A percentile compares a stretch with the other conserved stretches of the same genome.
These are phyloP conservation scores for Candida corydali DNA, from an alignment of 805 yeast species.

Conservation along the genomic window DNA sequence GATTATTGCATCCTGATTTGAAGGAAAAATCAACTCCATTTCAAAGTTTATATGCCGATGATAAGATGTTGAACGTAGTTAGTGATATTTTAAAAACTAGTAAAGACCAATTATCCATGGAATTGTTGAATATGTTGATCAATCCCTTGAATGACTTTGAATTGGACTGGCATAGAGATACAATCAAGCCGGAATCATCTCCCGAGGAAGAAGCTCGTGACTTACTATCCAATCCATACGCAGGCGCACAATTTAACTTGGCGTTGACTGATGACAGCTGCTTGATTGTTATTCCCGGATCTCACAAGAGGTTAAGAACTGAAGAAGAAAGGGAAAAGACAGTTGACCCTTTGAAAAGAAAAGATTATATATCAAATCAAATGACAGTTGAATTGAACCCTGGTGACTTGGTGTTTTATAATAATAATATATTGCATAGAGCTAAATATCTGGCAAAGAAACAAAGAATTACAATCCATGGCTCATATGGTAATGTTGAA, in stretches of 20 bases:
- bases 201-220: slow-evolving; percentile 41
- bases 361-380: slow-evolving; percentile 36
- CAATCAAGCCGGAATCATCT: slow-evolving; percentile 43
- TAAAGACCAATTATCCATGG: slow-evolving; percentile 37
- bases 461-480: slow-evolving; percentile 45
- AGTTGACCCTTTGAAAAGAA: slow-evolving; percentile 23
- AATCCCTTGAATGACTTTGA: slow-evolving; percentile 50
- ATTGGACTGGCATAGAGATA: slow-evolving; percentile 53
- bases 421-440: slow-evolving; percentile 47
- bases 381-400: slow-evolving; percentile 40
- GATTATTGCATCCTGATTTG: slow-evolving; percentile 45
- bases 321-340: slow-evolving; percentile 40
- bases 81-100: slow-evolving; percentile 41
- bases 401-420: slow-evolving; percentile 49
- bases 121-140: slow-evolving; percentile 48
- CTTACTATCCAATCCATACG: slow-evolving; percentile 34
- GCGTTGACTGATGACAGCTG: slow-evolving; percentile 45
- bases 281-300: slow-evolving; percentile 45
- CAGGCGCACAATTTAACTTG: slow-evolving; percentile 50
- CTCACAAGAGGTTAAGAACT: slow-evolving; percentile 44
- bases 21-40: slow-evolving; percentile 31
- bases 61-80: slow-evolving; percentile 35
- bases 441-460: slow-evolving; percentile 37
- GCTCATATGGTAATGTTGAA: slow-evolving; percentile 44
- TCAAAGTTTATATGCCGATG: slow-evolving; percentile 38